These are phyloP conservation scores for Euphorbia peplus DNA, from an alignment of 345 rosid species.

Conservation along the genomic window DNA sequence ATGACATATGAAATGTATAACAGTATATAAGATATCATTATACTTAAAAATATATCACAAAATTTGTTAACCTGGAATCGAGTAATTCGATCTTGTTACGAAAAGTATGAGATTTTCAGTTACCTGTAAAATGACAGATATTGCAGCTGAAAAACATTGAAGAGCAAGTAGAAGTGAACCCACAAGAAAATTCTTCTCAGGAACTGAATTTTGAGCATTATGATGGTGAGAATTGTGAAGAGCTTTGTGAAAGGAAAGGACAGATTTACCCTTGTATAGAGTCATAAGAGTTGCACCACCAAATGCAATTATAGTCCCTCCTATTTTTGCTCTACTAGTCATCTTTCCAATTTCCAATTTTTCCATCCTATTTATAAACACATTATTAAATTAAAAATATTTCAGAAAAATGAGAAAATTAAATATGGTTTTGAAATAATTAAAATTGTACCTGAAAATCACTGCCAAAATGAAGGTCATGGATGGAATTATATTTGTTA, in stretches of 20 bases:
- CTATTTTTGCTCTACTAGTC: not conserved
- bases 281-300: constrained; percentile 1
- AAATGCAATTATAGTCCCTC: constrained; percentile 3
- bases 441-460: constrained; percentile 1
- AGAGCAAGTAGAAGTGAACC: not conserved
- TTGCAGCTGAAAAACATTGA: not conserved
- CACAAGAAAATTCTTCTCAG: not conserved
- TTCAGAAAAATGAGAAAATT: too few species aligned
- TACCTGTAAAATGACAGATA: not conserved
- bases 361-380: not conserved
- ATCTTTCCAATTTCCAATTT: not conserved
- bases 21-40: too few species aligned
- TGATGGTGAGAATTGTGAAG: not conserved
- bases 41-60: too few species aligned
- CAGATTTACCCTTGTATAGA: not conserved
- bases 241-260: not conserved
- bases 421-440: too few species aligned
- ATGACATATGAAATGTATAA: too few species aligned
- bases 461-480: constrained; percentile 18
- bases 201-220: too few species aligned
- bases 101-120: not conserved
- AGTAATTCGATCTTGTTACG: too few species aligned
- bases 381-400: too few species aligned
- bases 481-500: constrained; percentile 7
- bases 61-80: not conserved